Conservation (phyloP, 2,329 filamentous ascomycete species). For the Decorospora gaudefroyi region DNA sequence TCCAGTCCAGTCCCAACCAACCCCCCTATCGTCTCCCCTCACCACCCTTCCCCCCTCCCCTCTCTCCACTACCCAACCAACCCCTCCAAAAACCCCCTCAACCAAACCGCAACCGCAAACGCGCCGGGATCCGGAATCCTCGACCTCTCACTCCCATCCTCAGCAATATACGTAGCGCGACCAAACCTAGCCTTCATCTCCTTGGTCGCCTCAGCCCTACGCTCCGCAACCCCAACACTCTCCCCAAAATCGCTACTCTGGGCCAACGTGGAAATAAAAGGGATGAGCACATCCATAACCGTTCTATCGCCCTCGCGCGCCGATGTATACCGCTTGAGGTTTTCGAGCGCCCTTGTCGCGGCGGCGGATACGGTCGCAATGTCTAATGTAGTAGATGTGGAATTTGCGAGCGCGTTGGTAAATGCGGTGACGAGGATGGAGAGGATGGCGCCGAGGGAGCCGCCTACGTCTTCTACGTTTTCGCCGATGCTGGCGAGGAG, state of each 20-base stretch:
- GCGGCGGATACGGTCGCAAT: slow-evolving; percentile 46
- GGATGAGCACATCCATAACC: slow-evolving; percentile 84
- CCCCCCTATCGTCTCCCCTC: too few species aligned
- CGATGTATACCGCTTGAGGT: slow-evolving; percentile 72
- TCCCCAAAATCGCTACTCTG: slow-evolving; percentile 66
- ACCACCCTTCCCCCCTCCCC: too few species aligned
- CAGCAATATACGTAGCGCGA: slow-evolving; percentile 78
- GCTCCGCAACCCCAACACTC: slow-evolving; percentile 73
- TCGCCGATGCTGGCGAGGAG: slow-evolving; percentile 64
- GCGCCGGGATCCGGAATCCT: slow-evolving; percentile 69
- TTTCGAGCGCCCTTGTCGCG: slow-evolving; percentile 52
- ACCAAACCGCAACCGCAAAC: slow-evolving; percentile 78
- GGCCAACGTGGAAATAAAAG: slow-evolving; percentile 75
- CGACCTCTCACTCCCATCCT: slow-evolving; percentile 58
- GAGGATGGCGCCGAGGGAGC: slow-evolving; percentile 73
- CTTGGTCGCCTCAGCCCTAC: slow-evolving; percentile 80
- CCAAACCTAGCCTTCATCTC: slow-evolving; percentile 89
- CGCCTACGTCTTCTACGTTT: slow-evolving; percentile 72
- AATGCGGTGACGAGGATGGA: slow-evolving; percentile 90
- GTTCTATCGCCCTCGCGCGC: slow-evolving; percentile 88
- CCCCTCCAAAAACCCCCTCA: slow-evolving; percentile 61
- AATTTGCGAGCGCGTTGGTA: slow-evolving; percentile 48
- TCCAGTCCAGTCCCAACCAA: too few species aligned
- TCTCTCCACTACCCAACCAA: slow-evolving; percentile 13
- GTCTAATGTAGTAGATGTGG: slow-evolving; percentile 40